Evolutionary conservation across 2,329 filamentous ascomycete species (phyloP), one percentile per base, ranked within the genome.

Genomic region (Knufia fluminis): DNA sequence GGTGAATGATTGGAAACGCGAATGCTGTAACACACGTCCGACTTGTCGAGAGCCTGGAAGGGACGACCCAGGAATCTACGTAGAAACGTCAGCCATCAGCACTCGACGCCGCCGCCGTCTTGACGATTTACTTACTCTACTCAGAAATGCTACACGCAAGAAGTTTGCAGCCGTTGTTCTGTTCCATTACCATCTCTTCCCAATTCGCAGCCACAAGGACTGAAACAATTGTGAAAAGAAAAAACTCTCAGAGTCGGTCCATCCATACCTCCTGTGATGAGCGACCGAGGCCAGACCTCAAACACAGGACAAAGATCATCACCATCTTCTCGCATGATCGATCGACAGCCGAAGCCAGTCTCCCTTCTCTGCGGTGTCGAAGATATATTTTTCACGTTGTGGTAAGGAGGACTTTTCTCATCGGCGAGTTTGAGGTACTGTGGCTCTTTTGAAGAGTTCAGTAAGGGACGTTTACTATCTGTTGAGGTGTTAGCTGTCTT

Each of bases 361-460:
- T 32, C 9, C 23, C 6, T 24, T 19, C 17, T 26, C 22, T 31
- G 24, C 41, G 65, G 62, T 57, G 70, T 66, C 68, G 63, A 75
- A 70, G 70, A 71, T 65, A 76, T 71, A 71, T 75, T 9, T 71
- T 84, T 90, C 86, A 92, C 86, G 89, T 85, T 86, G 80, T 82
- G 84, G 83, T 73, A 77, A 76, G 81, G 86, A 86, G 85, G 86
- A 86, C 83, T 86, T 63, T 62, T 71, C 70, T 94, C 87, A 92
- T 94, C 87, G 86, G 85, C 86, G 86, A 88, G 86, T 85, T 82
- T 91, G 80, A 82, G 81, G 79, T 74, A 87, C 84, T 91, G 85
- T 88, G 80, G 85, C 89, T 94, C 77, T 77, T 85, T 79, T 89
- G 78, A 80, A 81, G 80, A 91, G 84, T 82, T 86, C 84, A 92